phyloP scores from a whole-genome alignment of 2,329 filamentous ascomycete genomes.

The Torrubiella hemipterigena region DNA sequence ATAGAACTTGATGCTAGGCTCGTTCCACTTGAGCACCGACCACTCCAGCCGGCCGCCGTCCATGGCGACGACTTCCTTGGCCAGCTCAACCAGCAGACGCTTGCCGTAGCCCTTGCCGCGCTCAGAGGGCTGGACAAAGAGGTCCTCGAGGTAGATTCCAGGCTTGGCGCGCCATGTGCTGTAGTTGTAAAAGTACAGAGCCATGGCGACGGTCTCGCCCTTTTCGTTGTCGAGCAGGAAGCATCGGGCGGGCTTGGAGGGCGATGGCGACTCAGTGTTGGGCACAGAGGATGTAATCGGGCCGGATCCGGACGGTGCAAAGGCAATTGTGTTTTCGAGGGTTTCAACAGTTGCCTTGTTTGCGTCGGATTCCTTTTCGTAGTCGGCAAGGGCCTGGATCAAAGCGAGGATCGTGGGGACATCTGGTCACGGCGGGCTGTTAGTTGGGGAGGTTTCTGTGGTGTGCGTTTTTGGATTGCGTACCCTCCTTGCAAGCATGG shows the following conservation, averaged over 20 bases:
- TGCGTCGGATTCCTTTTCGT: slow-evolving; percentile 64
- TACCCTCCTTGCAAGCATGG: slow-evolving; percentile 49
- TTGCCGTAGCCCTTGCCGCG: slow-evolving; percentile 73
- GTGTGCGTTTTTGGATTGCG: not conserved
- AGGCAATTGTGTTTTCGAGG: slow-evolving; percentile 66
- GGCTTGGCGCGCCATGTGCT: slow-evolving; percentile 82
- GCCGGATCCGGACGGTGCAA: slow-evolving; percentile 42
- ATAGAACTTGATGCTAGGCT: slow-evolving; percentile 83
- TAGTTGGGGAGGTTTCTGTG: not conserved
- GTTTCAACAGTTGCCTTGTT: slow-evolving; percentile 70
- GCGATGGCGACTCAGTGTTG: slow-evolving; percentile 40
- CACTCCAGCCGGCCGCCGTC: slow-evolving; percentile 72
- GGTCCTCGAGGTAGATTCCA: slow-evolving; percentile 86
- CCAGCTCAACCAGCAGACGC: slow-evolving; percentile 60
- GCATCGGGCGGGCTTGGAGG: slow-evolving; percentile 59
- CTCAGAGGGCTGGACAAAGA: slow-evolving; percentile 65
- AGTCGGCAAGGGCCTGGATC: slow-evolving; percentile 76
- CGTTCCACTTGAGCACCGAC: slow-evolving; percentile 88
- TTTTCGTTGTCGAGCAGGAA: slow-evolving; percentile 49
- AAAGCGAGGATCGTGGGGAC: slow-evolving; percentile 68
- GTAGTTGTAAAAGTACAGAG: slow-evolving; percentile 92
- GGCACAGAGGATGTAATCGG: slow-evolving; percentile 24
- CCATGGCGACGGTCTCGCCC: slow-evolving; percentile 55
- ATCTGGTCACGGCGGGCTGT: too few relatives aligned
- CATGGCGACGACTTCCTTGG: slow-evolving; percentile 64